Conservation (phyloP, 2,329 filamentous ascomycete genomes). For the Botrytis squamosa region DNA sequence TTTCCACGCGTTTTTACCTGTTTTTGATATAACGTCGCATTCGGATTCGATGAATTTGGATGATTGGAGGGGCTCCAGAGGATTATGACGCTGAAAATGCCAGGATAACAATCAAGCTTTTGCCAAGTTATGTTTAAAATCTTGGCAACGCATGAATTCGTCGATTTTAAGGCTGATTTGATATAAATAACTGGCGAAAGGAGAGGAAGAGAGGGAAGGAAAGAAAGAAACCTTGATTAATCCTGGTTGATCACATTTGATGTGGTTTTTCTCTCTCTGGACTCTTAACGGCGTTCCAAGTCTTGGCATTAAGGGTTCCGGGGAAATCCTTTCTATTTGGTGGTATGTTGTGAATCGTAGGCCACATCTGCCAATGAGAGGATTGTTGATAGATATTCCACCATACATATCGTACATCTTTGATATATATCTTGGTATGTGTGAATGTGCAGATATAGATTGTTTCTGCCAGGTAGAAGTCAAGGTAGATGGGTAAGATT, state of each 20-base stretch:
- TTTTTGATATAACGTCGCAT: slow-evolving; percentile 1
- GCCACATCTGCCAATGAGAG: neutral
- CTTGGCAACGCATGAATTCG: neutral
- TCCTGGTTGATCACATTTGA: neutral
- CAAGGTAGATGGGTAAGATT: neutral
- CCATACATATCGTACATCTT: neutral
- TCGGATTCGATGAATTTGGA: neutral
- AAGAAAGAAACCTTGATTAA: neutral
- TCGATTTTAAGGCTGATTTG: neutral
- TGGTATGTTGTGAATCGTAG: neutral
- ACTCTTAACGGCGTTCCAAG: neutral
- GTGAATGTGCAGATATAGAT: neutral
- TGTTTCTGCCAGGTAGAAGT: neutral
- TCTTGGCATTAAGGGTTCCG: neutral
- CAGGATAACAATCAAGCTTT: slow-evolving; percentile 28
- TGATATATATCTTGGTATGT: neutral
- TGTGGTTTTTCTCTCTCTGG: neutral
- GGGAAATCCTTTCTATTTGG: neutral
- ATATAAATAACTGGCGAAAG: neutral
- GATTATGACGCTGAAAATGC: slow-evolving; percentile 21
- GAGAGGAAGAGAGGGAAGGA: neutral
- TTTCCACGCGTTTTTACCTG: neutral
- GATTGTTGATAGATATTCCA: neutral
- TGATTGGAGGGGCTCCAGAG: neutral
- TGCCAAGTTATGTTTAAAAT: slow-evolving; percentile 26